A percentile compares a stretch with the other conserved stretches of the same genome.
Evolutionary conservation across 1,284 basidiomycete species (phyloP).

Genomic region (Moniliophthora roreri): DNA sequence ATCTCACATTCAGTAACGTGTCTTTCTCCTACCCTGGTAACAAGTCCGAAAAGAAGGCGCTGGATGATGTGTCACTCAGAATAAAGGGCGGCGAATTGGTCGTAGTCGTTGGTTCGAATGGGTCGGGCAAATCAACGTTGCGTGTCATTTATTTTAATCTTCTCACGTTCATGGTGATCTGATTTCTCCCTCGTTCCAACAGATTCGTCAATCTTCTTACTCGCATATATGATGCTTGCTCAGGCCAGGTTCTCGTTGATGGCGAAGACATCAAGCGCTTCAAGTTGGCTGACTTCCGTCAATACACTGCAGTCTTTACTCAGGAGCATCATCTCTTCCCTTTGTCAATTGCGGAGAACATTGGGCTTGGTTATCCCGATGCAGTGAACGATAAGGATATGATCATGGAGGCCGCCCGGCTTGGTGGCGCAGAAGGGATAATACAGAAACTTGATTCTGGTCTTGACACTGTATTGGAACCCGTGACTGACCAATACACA

Average conservation of each 20-base stretch:
- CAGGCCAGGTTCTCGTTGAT: constrained; percentile 41
- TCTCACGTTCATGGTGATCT: no score
- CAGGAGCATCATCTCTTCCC: constrained; percentile 46
- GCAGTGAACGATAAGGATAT: constrained; percentile 24
- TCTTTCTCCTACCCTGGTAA: constrained; percentile 33
- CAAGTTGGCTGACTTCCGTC: constrained; percentile 32
- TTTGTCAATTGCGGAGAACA: constrained; percentile 43
- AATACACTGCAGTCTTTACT: constrained; percentile 37
- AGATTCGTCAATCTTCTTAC: constrained; percentile 37
- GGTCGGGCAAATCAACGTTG: constrained; percentile 45
- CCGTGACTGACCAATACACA: constrained; percentile 23
- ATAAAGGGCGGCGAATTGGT: constrained; percentile 44
- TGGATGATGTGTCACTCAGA: constrained; percentile 36
- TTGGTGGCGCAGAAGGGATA: constrained; percentile 37
- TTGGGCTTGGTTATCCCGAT: constrained; percentile 40
- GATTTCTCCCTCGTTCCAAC: no score
- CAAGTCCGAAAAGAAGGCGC: constrained; percentile 21
- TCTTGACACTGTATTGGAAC: constrained; percentile 32
- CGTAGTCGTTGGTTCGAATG: constrained; percentile 47
- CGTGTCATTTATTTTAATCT: no score
- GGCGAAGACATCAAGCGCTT: constrained; percentile 33
- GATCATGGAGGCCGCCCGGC: constrained; percentile 32
- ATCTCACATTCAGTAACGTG: constrained; percentile 31
- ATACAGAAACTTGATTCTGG: constrained; percentile 30
- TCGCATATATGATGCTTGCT: constrained; percentile 39